Evolutionary conservation across 2,329 filamentous ascomycete species (phyloP).

Genomic region (Atkinsonella texensis): DNA sequence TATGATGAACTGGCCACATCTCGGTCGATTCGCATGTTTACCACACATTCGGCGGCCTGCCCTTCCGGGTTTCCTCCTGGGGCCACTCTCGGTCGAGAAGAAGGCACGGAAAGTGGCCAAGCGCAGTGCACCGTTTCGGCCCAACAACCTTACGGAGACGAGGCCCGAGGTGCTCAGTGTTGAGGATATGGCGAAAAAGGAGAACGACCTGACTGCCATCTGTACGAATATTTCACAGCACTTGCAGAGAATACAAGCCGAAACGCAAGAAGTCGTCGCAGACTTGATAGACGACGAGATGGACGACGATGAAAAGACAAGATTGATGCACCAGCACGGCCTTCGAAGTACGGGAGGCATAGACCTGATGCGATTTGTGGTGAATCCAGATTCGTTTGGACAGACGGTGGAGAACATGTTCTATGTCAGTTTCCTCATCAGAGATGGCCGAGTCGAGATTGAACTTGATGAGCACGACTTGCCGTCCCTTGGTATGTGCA

Average conservation of each 20-base stretch:
- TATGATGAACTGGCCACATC: constrained; percentile 72
- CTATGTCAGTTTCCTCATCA: constrained; percentile 87
- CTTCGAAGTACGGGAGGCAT: constrained; percentile 60
- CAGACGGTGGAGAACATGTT: constrained; percentile 97
- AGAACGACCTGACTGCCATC: constrained; percentile 65
- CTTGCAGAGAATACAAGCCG: constrained; percentile 37
- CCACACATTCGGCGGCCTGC: constrained; percentile 62
- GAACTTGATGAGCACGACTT: constrained; percentile 59
- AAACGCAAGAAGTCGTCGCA: constrained; percentile 34
- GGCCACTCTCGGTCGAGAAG: constrained; percentile 81
- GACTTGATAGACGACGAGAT: constrained; percentile 32
- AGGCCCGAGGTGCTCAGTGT: constrained; percentile 67
- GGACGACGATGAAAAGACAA: constrained; percentile 31
- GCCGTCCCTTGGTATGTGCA: constrained; percentile 64
- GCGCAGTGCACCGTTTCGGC: constrained; percentile 57
- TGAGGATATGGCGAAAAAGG: constrained; percentile 64
- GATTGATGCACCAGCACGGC: constrained; percentile 51
- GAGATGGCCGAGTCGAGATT: constrained; percentile 71
- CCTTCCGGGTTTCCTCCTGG: constrained; percentile 73
- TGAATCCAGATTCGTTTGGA: constrained; percentile 83
- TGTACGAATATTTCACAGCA: constrained; percentile 62
- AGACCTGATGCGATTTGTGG: constrained; percentile 71
- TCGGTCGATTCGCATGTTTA: constrained; percentile 68
- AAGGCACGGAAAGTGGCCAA: constrained; percentile 60
- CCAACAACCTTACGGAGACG: constrained; percentile 56